Evolutionary conservation across 2,329 filamentous ascomycete species (phyloP).

Genomic region (Aspergillus ibericus): DNA sequence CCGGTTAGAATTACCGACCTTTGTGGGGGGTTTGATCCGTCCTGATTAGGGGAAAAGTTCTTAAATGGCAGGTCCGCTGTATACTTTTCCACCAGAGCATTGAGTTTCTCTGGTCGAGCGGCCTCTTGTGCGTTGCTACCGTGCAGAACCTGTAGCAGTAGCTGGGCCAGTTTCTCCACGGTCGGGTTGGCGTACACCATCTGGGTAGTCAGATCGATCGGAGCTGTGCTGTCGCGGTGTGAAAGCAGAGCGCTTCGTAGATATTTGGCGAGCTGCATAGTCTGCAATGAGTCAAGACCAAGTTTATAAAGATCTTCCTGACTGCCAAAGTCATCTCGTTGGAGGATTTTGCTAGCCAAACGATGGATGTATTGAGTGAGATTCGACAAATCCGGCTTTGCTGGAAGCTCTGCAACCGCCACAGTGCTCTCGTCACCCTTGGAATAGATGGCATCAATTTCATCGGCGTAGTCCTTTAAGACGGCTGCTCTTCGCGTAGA

Average conservation of each 20-base stretch:
- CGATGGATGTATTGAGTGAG: background rate
- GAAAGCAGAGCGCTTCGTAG: background rate
- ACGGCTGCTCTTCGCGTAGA: background rate
- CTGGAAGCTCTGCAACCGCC: background rate
- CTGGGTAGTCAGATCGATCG: background rate
- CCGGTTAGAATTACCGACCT: background rate
- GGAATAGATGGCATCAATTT: background rate
- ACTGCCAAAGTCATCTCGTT: background rate
- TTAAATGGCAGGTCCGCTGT: background rate
- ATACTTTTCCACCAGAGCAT: background rate
- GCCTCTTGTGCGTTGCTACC: background rate
- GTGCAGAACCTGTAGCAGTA: background rate
- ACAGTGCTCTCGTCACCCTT: background rate
- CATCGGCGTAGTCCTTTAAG: background rate
- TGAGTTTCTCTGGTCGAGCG: background rate
- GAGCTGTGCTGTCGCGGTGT: background rate
- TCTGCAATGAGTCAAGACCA: background rate
- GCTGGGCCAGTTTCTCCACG: background rate
- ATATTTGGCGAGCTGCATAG: background rate
- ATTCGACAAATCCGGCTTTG: background rate
- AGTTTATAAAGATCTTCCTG: background rate
- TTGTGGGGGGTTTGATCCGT: too few species aligned
- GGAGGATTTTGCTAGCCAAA: background rate
- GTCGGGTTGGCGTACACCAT: background rate
- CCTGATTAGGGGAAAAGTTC: background rate